Evolutionary conservation across 352 stramenopile genomes (phyloP).

Genomic region (Globisporangium irregulare): DNA sequence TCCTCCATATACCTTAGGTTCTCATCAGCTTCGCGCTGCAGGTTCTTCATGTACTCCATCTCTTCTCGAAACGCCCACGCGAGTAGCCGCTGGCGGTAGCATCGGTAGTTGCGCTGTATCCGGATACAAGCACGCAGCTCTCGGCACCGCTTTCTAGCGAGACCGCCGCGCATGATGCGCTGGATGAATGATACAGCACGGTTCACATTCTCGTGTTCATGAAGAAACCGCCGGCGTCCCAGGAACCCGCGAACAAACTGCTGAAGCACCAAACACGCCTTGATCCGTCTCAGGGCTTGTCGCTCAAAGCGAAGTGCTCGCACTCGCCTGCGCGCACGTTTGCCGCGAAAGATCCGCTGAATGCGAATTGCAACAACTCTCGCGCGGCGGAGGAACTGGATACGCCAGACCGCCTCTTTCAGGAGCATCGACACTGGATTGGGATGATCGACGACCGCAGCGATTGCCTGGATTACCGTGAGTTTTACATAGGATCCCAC

Average conservation of each 20-base stretch:
- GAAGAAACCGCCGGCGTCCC: slow-evolving; percentile 35
- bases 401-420: slow-evolving; percentile 55
- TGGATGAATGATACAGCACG: slow-evolving; percentile 52
- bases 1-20: slow-evolving; percentile 47
- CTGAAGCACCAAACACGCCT: slow-evolving; percentile 39
- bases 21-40: slow-evolving; percentile 42
- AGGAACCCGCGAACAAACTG: slow-evolving; percentile 55
- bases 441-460: slow-evolving; percentile 25
- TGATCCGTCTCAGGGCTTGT: slow-evolving; percentile 35
- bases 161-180: slow-evolving; percentile 41
- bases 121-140: slow-evolving; percentile 35
- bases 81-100: slow-evolving; percentile 49
- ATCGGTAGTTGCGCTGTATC: slow-evolving; percentile 56
- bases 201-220: slow-evolving; percentile 32
- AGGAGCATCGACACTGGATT: slow-evolving; percentile 41
- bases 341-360: slow-evolving; percentile 66
- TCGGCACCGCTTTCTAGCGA: slow-evolving; percentile 35
- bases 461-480: neutral
- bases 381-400: slow-evolving; percentile 57
- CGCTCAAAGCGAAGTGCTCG: slow-evolving; percentile 34
- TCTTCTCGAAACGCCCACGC: slow-evolving; percentile 57
- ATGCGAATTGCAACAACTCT: slow-evolving; percentile 53
- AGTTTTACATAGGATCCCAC: neutral
- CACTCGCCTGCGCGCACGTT: slow-evolving; percentile 47
- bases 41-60: slow-evolving; percentile 42